phyloP scores from a whole-genome alignment of 176 grass and related monocot species.

The Luzula sylvatica region DNA sequence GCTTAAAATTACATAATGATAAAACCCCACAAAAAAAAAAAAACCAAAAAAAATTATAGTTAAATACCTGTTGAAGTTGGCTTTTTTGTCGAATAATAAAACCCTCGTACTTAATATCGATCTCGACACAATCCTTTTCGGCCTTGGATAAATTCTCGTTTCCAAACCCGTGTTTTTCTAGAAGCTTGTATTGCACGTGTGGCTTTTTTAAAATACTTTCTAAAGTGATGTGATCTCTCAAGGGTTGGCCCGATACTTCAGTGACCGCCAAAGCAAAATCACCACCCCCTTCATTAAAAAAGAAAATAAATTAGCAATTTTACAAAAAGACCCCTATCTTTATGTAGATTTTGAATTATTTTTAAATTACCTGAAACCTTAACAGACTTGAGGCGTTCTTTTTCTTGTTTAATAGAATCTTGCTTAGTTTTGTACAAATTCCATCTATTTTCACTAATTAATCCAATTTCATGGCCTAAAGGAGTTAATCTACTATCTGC shows the following conservation, averaged over 20 bases:
- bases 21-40: too few species aligned
- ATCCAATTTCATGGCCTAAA: slow-evolving; percentile 81
- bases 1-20: background rate
- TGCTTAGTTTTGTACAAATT: slow-evolving; percentile 80
- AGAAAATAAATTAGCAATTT: background rate
- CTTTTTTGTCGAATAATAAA: slow-evolving; percentile 74
- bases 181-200: slow-evolving; percentile 85
- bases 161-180: slow-evolving; percentile 83
- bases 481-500: slow-evolving; percentile 89
- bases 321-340: background rate
- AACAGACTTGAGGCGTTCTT: slow-evolving; percentile 59
- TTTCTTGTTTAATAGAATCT: slow-evolving; percentile 62
- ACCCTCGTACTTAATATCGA: slow-evolving; percentile 92
- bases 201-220: slow-evolving; percentile 89
- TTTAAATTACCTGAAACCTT: slow-evolving; percentile 38
- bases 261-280: slow-evolving; percentile 67
- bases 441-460: slow-evolving; percentile 88
- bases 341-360: too few species aligned
- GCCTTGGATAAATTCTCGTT: slow-evolving; percentile 54
- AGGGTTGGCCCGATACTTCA: slow-evolving; percentile 60
- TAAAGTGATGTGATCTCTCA: slow-evolving; percentile 61
- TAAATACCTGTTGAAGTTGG: slow-evolving; percentile 77
- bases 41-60: too few species aligned
- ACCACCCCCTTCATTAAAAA: slow-evolving; percentile 38
- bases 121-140: slow-evolving; percentile 98